Evolutionary conservation across 257 asterid genomes (phyloP), one percentile per base, ranked within the genome.

Genomic region (Plantago elongata): DNA sequence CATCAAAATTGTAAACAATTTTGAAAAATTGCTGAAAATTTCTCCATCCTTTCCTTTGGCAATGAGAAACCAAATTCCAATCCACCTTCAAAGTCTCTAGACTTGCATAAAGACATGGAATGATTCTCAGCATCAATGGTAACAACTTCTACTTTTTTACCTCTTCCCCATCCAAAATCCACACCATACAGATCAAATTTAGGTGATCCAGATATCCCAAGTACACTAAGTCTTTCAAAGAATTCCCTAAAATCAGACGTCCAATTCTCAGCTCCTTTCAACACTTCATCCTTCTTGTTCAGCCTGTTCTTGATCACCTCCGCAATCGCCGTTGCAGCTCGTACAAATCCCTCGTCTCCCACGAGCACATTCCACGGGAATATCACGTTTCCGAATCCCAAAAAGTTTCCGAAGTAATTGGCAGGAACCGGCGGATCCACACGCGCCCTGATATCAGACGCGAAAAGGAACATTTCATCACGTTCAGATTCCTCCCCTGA

Each of bases 331-430:
- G 27, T 22, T 22, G 27, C 27, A 22, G 27, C 27, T 22, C 27
- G 27, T 22, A 22, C 27, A 22, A 22, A 22, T 22, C 27, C 27
- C 2, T 22, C 27, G 27, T 22, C 27, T 22, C 27, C 27, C 27
- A 22, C 27, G 27, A 22, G 27, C 27, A 22, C 27, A 22, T 22
- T 22, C 27, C 45, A 6, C 56, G 51, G 65, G 5, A 14, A 7
- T 12, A 14, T 43, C n/a, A 60, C 72, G 3, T 43, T 9, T 13
- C 69, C 84, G 13, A 37, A 64, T 0, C 71, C 70, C 7, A 79
- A 16, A 63, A 84, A 75, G 47, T 83, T 83, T 17, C 89, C 86
- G 11, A 83, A 79, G 72, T 83, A 77, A 47, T 64, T 72, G 2
- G 48, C 18, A 16, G 89, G 86, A 44, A 75, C 66, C 0, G 86